Evolutionary conservation across 1,139 yeast species (phyloP).

Genomic region (Williopsis jadinii): DNA sequence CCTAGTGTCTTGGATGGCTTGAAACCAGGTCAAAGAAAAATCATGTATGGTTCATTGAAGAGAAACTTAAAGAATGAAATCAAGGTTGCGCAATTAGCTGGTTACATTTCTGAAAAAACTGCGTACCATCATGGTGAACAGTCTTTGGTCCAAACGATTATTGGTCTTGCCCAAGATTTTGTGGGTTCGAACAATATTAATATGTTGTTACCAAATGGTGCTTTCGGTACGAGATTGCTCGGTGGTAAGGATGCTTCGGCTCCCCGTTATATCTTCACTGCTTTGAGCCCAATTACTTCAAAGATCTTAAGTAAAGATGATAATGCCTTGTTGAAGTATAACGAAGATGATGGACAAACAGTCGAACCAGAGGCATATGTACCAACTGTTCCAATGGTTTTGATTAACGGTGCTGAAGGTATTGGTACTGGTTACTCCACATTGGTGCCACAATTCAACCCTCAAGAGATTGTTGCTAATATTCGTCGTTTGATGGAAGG

Average conservation of each 20-base stretch:
- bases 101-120: slow-evolving; percentile 83
- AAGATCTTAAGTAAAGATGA: slow-evolving; percentile 75
- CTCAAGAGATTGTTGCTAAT: slow-evolving; percentile 72
- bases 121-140: slow-evolving; percentile 96
- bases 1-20: slow-evolving; percentile 94
- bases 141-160: slow-evolving; percentile 81
- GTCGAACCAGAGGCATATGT: slow-evolving; percentile 96
- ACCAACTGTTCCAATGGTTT: slow-evolving; percentile 86
- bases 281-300: slow-evolving; percentile 67
- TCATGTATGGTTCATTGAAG: slow-evolving; percentile 81
- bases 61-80: slow-evolving; percentile 72
- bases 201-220: slow-evolving; percentile 83
- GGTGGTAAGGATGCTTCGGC: slow-evolving; percentile 99
- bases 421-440: slow-evolving; percentile 99
- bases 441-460: slow-evolving; percentile 84
- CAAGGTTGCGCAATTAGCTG: slow-evolving; percentile 88
- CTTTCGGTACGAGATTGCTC: slow-evolving; percentile 92
- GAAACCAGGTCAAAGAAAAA: slow-evolving; percentile 96
- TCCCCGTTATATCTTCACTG: slow-evolving; percentile 93
- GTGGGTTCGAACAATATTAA: slow-evolving; percentile 91
- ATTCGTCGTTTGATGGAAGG: slow-evolving; percentile 67
- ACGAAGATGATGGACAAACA: slow-evolving; percentile 89
- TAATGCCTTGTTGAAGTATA: slow-evolving; percentile 67
- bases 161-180: slow-evolving; percentile 91
- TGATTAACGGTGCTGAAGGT: slow-evolving; percentile 96